Evolutionary conservation across 257 asterid genomes (phyloP), one percentile per base, ranked within the genome.

Genomic region (Sherardia arvensis): DNA sequence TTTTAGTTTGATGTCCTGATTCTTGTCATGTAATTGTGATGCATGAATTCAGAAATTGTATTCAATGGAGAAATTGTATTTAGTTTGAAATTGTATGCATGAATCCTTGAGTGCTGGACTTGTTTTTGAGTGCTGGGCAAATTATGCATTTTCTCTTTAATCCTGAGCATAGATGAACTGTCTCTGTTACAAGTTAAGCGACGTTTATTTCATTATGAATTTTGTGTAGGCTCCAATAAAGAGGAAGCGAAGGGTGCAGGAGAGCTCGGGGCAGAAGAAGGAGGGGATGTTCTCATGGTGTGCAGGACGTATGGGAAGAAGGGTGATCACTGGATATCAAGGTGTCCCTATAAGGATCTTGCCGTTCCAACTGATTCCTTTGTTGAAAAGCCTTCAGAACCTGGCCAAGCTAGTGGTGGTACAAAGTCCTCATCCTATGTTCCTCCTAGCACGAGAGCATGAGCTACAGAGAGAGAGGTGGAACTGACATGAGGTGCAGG

Each of bases 291-390:
- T 64, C 95, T 91, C 70, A 88, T 88, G 98, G 81, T 91, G 30
- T 91, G 98, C 30, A 80, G 96, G 63, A 79, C 95, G 10, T 88
- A 97, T 45, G 87, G 89, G 21, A 91, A 87, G 85, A 91, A 91
- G 73, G 98, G 98, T 71, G 98, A 86, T 49, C 98, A 91, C 81
- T 88, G 97, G 98, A 86, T 97, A 54, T 82, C 97, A 28, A 82
- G 85, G 75, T 91, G 98, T 68, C 98, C 98, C 5, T 82, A 83
- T 95, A 88, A 91, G 87, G 98, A 91, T 70, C 93, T 91, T 30
- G 74, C 96, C 61, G 81, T 73, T 55, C 96, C 81, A 61, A 79
- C 56, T 8, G 96, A 84, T 43, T 70, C 63, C 28, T 80, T 84
- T 30, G 53, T 72, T 23, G 98, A 91, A 63, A 86, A 83, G 83